Evolutionary conservation across 768 basidiomycete species (phyloP), one percentile per base, ranked within the genome.

Genomic region (Leccinum sublutescens): DNA sequence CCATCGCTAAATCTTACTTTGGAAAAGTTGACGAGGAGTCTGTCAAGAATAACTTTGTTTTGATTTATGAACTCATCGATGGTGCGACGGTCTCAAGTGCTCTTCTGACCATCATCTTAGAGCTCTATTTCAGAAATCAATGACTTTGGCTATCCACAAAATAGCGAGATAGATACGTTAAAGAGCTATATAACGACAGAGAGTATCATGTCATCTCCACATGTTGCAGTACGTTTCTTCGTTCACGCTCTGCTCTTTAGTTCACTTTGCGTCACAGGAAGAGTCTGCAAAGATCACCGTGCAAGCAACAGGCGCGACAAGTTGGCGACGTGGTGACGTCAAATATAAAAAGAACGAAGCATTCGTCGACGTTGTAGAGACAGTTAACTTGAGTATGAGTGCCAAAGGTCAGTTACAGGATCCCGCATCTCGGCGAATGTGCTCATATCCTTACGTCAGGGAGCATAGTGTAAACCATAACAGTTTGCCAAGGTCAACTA

Each of bases 271-370:
- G 33, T 64, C 48, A 12, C 67, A 96, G 93, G 97, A 98, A 74
- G 95, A 98, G 66, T 96, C 95, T 19, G 91, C 93, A 14, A 97
- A 95, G 74, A 98, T 99, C 62, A 98, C 97, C 0, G 87, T 85
- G 10, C 97, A 99, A 78, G 96, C 97, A 9, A 99, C 97, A 0
- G 97, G 97, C 1, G 89, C 92, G 29, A 98, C 91, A 33, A 96
- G 89, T 72, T 99, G 97, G 97, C 79, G 97, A 45, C 81, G 95
- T 58, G 88, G 85, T 15, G 97, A 98, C 69, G 95, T 98, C 68
- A 96, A 95, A 74, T 98, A 99, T 76, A 91, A 97, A 80, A 99
- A 98, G 82, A 99, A 99, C 64, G 97, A 99, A 70, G 97, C 97
- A 0, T 99, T 98, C 65, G 96, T 99, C n/a, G 97, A 99, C 70